Conservation (phyloP, 306 rosid genomes). For the Cucumis cinereus region DNA sequence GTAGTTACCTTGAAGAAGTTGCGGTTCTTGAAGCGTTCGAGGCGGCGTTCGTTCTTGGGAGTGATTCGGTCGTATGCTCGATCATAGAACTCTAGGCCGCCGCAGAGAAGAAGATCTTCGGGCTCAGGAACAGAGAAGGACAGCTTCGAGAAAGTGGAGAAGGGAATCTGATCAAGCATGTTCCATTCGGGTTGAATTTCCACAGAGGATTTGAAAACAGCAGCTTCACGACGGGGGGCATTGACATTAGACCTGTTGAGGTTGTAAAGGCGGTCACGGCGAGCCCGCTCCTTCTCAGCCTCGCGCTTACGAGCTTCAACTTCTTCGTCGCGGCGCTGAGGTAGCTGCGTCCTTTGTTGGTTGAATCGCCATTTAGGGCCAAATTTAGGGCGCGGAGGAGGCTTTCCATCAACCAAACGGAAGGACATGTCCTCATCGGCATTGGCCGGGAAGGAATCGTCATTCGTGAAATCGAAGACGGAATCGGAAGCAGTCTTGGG, state of each 20-base stretch:
- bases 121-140: constrained; percentile 80
- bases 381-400: constrained; percentile 72
- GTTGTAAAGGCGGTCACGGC: constrained; percentile 74
- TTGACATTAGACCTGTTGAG: constrained; percentile 60
- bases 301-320: constrained; percentile 79
- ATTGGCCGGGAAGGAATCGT: constrained; percentile 63
- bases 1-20: constrained; percentile 89
- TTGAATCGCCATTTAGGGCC: constrained; percentile 88
- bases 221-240: constrained; percentile 61
- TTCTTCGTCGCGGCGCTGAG: constrained; percentile 89
- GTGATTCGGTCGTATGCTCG: constrained; percentile 56
- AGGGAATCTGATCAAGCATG: constrained; percentile 88
- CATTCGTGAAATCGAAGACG: constrained; percentile 75
- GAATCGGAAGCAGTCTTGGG: constrained; percentile 60
- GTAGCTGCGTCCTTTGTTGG: constrained; percentile 55
- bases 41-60: constrained; percentile 74
- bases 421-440: constrained; percentile 51
- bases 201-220: constrained; percentile 69
- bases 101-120: constrained; percentile 67
- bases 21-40: constrained; percentile 71
- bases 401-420: constrained; percentile 81
- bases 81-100: constrained; percentile 71
- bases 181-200: constrained; percentile 96
- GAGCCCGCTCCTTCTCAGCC: constrained; percentile 83
- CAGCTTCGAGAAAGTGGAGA: constrained; percentile 80